Base-by-base conservation (phyloP, 495 filamentous ascomycete species). In the Astrothelium subdiscretum region DNA sequence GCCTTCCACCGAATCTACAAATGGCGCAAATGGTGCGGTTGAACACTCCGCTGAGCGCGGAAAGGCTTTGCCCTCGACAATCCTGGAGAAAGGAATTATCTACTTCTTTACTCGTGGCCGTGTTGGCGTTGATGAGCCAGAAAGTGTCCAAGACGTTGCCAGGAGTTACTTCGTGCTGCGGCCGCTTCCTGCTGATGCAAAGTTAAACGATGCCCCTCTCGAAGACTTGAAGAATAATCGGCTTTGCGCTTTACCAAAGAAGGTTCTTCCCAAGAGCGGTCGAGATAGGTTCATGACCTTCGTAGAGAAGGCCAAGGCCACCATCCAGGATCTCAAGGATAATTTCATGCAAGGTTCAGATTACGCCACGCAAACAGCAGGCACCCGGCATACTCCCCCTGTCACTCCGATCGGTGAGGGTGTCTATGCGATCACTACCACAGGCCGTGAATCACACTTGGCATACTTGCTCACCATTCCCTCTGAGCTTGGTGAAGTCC, bases 51-150 rank as follows among this genome's bases (percentile, higher is more conserved):
- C 68, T 20, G 68, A 79, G 66, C 79, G 79, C 66, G 85, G 82
- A 68, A 76, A 79, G 60, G 73, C 66, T 1, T 76, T 85, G 5
- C 83, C 91, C 0, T 86, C 87, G n/a, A 89, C 77, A 60, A 84
- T 94, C 31, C 78, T 96, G 12, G 92, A 97, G 69, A 96, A 96
- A 67, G 92, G 92, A 2, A 81, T 96, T 65, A 88, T 97, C 65
- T 96, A 96, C 78, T 95, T 96, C 81, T 96, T 96, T 78, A 86
- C 85, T 70, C 86, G 91, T 44, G 83, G 83, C 11, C 85, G 90
- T 27, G 89, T 96, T 59, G 81, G 81, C 60, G 79, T 89, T 22
- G 81, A 90, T 13, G 81, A 90, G 12, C 86, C 92, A 11, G 79
- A 85, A n/a, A 73, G 79, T 62, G 74, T 91, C 8, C 69, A 77